Evolutionary conservation across 805 yeast genomes (phyloP).

Genomic region (Candida sithepensis): DNA sequence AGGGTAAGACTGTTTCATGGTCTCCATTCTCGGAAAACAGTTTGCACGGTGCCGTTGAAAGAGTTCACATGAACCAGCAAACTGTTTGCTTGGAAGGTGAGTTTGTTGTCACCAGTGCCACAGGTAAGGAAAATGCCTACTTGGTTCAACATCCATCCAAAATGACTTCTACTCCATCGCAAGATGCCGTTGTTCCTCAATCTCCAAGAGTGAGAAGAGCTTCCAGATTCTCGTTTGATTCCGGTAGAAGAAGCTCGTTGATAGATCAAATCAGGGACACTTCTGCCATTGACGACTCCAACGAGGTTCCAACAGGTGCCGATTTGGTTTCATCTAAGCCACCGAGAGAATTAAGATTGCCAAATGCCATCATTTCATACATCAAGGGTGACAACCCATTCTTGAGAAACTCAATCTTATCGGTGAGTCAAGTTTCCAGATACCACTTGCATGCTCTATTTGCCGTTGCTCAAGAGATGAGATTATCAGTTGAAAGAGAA

Average conservation of each 20-base stretch:
- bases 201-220: constrained; percentile 37
- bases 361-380: constrained; percentile 73
- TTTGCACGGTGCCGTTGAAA: constrained; percentile 79
- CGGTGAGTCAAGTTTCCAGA: constrained; percentile 85
- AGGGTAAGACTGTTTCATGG: constrained; percentile 39
- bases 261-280: constrained; percentile 30
- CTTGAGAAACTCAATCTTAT: constrained; percentile 80
- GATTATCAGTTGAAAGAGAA: constrained; percentile 92
- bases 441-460: constrained; percentile 88
- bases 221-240: constrained; percentile 49
- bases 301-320: constrained; percentile 52
- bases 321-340: constrained; percentile 72
- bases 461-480: constrained; percentile 97
- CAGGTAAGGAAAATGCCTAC: constrained; percentile 56
- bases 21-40: constrained; percentile 52
- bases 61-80: constrained; percentile 75
- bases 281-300: constrained; percentile 41
- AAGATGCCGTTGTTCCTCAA: constrained; percentile 23
- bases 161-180: constrained; percentile 28
- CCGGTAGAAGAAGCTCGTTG: constrained; percentile 35
- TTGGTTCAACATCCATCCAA: constrained; percentile 42
- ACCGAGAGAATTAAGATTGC: constrained; percentile 68
- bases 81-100: constrained; percentile 85
- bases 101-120: constrained; percentile 53
- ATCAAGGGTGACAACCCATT: constrained; percentile 86